Percentiles rank a stretch among this genome's conserved stretches.
These are phyloP conservation scores for Diaporthe australafricana DNA, from an alignment of 2,329 filamentous ascomycete species.

Conservation along the genomic window DNA sequence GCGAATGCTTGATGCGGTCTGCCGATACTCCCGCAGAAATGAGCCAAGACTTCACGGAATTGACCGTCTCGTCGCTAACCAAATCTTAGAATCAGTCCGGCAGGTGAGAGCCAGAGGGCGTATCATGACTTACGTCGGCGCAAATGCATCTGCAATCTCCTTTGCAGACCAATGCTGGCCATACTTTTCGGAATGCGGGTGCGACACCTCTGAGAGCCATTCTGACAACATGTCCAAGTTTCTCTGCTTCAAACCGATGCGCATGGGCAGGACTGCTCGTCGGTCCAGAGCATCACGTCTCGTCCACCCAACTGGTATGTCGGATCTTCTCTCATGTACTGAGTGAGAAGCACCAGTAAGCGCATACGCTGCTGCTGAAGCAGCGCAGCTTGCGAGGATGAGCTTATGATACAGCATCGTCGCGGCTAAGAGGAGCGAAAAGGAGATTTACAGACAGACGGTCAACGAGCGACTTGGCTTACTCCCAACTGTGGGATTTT, in stretches of 20 bases:
- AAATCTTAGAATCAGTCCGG: not conserved
- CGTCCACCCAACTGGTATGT: conserved; percentile 32
- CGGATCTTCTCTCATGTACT: conserved; percentile 33
- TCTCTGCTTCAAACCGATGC: conserved; percentile 36
- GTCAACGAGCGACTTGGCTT: not conserved
- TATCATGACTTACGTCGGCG: conserved; percentile 12
- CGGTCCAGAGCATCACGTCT: conserved; percentile 32
- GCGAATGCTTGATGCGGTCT: conserved; percentile 32
- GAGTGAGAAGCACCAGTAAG: conserved; percentile 14
- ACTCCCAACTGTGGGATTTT: not conserved
- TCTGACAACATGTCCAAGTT: conserved; percentile 31
- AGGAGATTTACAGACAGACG: not conserved
- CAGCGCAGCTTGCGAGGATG: conserved; percentile 2
- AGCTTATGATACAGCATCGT: conserved; percentile 19
- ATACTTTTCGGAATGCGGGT: conserved; percentile 33
- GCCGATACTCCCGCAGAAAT: conserved; percentile 30
- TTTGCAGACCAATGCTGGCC: conserved; percentile 36
- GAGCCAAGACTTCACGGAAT: conserved; percentile 32
- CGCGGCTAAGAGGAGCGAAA: not conserved
- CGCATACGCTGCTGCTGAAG: conserved; percentile 17
- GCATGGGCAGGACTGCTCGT: conserved; percentile 33
- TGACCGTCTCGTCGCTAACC: conserved; percentile 30
- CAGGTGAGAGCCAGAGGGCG: not conserved
- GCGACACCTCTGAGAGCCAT: conserved; percentile 32
- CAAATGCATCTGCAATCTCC: conserved; percentile 34